Conservation (phyloP, 257 asterid genomes). For the Euphrasia confusa region DNA sequence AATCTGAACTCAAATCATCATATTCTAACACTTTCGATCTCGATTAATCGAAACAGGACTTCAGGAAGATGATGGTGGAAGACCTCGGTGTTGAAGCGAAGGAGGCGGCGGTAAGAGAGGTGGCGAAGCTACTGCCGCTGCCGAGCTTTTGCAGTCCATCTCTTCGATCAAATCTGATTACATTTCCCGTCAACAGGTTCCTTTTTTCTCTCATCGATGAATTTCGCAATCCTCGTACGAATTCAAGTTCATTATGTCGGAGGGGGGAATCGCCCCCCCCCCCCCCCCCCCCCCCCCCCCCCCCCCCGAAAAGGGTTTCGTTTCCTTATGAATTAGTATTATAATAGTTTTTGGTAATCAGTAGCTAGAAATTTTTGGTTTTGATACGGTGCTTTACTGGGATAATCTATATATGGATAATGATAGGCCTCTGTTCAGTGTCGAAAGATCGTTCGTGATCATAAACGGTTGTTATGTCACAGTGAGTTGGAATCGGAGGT, state of each 20-base stretch:
- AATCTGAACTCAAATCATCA: neutral
- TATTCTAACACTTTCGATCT: neutral
- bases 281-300: too few relatives aligned
- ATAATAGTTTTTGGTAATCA: too few relatives aligned
- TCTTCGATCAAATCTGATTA: slow-evolving; percentile 90
- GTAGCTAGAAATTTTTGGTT: too few relatives aligned
- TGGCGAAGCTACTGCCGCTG: slow-evolving; percentile 85
- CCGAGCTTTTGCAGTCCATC: slow-evolving; percentile 87
- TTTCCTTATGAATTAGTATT: too few relatives aligned
- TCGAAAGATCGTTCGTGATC: neutral
- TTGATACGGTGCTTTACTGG: neutral
- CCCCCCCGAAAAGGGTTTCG: too few relatives aligned
- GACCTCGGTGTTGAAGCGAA: slow-evolving; percentile 98
- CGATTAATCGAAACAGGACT: slow-evolving; percentile 7
- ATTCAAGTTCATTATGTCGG: slow-evolving; percentile 10
- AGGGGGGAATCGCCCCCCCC: neutral
- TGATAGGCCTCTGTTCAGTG: slow-evolving; percentile 1
- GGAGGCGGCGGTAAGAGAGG: slow-evolving; percentile 96
- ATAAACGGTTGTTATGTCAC: neutral
- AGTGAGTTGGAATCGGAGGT: slow-evolving; percentile 1
- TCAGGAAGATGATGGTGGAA: slow-evolving; percentile 72
- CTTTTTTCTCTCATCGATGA: neutral
- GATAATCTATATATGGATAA: neutral
- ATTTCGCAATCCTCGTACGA: slow-evolving; percentile 3
- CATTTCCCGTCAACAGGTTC: slow-evolving; percentile 90